Percentiles rank a stretch among this genome's conserved stretches.
Evolutionary conservation across 2,329 filamentous ascomycete species (phyloP).

Genomic region (Penicillium sp.): DNA sequence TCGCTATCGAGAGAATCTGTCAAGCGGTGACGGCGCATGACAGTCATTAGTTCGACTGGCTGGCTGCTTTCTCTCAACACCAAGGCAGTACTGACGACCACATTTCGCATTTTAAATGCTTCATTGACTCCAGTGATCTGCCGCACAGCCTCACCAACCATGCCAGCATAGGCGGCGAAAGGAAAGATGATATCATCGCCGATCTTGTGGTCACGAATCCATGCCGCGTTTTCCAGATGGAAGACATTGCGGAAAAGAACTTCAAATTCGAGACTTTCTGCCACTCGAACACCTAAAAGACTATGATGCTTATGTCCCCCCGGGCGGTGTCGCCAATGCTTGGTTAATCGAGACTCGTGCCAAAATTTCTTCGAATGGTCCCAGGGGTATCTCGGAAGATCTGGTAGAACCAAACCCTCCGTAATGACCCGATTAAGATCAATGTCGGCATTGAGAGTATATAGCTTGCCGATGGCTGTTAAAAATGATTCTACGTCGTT

Average conservation of each 20-base stretch:
- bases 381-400: constrained; percentile 32
- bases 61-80: constrained; percentile 23
- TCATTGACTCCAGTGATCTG: not conserved
- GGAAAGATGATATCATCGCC: constrained; percentile 24
- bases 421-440: constrained; percentile 4
- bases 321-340: constrained; percentile 17
- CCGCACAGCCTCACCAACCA: constrained; percentile 24
- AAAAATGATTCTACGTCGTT: not conserved
- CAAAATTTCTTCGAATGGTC: not conserved
- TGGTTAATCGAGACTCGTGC: constrained; percentile 8
- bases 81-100: not conserved
- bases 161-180: constrained; percentile 25
- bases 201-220: constrained; percentile 33
- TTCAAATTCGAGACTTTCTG: constrained; percentile 30
- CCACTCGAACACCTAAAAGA: constrained; percentile 24
- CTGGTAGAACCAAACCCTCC: constrained; percentile 13
- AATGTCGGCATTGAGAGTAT: not conserved
- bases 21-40: constrained; percentile 11
- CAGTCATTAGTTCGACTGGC: constrained; percentile 21
- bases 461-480: not conserved
- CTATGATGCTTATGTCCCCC: constrained; percentile 19
- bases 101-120: not conserved
- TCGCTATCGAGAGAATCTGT: constrained; percentile 13
- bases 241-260: constrained; percentile 43
- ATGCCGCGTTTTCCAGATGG: constrained; percentile 24